These are phyloP conservation scores for Daldinia vernicosa DNA, from an alignment of 495 filamentous ascomycete genomes.

Conservation along the genomic window DNA sequence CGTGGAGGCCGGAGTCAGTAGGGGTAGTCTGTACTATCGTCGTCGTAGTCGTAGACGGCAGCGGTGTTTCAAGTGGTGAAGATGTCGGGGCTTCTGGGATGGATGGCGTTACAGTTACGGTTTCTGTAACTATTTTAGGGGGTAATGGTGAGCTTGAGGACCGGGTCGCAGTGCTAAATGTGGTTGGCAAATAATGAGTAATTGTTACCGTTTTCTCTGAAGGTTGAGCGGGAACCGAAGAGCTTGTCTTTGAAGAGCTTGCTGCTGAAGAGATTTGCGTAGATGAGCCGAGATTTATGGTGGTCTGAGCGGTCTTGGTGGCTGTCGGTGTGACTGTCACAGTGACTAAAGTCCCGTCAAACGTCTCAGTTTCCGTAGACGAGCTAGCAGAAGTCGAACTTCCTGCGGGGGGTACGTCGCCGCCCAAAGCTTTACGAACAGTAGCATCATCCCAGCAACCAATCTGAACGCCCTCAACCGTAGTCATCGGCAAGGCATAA, in stretches of 20 bases:
- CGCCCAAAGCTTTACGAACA: slow-evolving; percentile 44
- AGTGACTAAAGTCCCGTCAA: slow-evolving; percentile 12
- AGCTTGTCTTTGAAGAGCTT: not conserved
- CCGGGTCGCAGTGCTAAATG: slow-evolving; percentile 31
- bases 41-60: slow-evolving; percentile 10
- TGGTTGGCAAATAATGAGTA: slow-evolving; percentile 29
- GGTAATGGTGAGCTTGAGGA: slow-evolving; percentile 12
- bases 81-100: not conserved
- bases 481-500: slow-evolving; percentile 55
- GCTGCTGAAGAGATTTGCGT: slow-evolving; percentile 5
- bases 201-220: slow-evolving; percentile 30
- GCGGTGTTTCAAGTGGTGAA: not conserved
- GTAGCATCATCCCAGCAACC: slow-evolving; percentile 47
- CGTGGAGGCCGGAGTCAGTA: slow-evolving; percentile 33
- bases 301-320: slow-evolving; percentile 30
- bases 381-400: slow-evolving; percentile 22
- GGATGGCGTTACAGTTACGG: slow-evolving; percentile 34
- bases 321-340: slow-evolving; percentile 33
- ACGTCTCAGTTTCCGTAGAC: not conserved
- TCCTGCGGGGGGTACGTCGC: slow-evolving; percentile 8
- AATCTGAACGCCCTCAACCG: slow-evolving; percentile 47
- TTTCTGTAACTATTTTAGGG: slow-evolving; percentile 25
- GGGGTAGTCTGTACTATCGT: not conserved
- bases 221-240: slow-evolving; percentile 9
- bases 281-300: slow-evolving; percentile 19